Conservation (phyloP, 139 green algal species). For the Dunaliella sp. region DNA sequence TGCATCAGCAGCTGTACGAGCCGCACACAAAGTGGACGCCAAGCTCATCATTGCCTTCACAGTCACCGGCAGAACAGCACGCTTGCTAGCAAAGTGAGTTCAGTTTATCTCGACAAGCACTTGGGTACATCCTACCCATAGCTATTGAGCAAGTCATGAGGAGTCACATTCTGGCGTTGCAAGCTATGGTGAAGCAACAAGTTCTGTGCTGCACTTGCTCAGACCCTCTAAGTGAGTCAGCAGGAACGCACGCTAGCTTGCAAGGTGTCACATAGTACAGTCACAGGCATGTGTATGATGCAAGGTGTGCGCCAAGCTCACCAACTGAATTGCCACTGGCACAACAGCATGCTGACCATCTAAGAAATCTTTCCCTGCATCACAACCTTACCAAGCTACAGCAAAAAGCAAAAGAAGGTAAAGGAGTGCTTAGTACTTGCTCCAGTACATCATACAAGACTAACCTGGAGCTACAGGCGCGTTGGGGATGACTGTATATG, state of each 20-base stretch:
- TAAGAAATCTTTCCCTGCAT: not conserved
- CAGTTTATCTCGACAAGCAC: not conserved
- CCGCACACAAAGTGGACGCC: slow-evolving; percentile 80
- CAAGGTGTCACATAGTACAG: not conserved
- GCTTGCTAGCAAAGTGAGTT: slow-evolving; percentile 73
- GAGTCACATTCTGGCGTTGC: not conserved
- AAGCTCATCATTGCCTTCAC: slow-evolving; percentile 84
- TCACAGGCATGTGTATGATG: not conserved
- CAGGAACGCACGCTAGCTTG: not conserved
- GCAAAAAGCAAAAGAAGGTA: no score
- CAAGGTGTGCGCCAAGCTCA: no score
- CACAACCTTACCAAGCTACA: no score
- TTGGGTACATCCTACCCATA: not conserved
- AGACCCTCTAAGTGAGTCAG: not conserved
- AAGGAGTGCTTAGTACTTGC: no score
- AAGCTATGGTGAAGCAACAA: not conserved
- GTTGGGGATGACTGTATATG: no score
- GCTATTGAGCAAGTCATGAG: not conserved
- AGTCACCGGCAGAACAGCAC: slow-evolving; percentile 72
- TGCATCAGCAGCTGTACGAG: slow-evolving; percentile 77
- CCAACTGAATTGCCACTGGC: not conserved
- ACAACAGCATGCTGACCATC: not conserved
- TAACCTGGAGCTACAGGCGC: no score
- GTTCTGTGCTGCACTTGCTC: not conserved
- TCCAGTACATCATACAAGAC: no score